Base-by-base conservation (phyloP, 2,329 filamentous ascomycete species). In the Cladosporium sp. region DNA sequence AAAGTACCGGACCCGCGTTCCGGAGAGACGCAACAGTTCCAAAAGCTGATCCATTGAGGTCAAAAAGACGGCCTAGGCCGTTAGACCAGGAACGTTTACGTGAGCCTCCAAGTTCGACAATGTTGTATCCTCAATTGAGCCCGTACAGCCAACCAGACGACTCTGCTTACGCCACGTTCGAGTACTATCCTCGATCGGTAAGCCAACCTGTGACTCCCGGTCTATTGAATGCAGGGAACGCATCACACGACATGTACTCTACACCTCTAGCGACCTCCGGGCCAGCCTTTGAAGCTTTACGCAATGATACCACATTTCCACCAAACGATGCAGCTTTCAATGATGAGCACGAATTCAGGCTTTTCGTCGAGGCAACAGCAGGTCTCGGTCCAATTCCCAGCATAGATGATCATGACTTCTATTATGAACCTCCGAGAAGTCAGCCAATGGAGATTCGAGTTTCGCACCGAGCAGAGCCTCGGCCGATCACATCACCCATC, bases 361-460 rank as follows among this genome's bases (percentile, higher is more conserved):
- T 72, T 3, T 72, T 72, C 47, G 69, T 67, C 4, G 65, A 69
- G 47, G 70, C 70, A 12, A 72, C 69, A 4, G 67, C 66, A 12
- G 70, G 70, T 14, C 60, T 72, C 12, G 68, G 63, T 9, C 66
- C 67, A 8, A 52, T 60, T 9, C 54, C 51, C 19, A 58, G 40
- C 34, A 25, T 56, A 43, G 54, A 56, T 22, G 40, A 49, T 9
- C 45, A 43, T n/a, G 43, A 19, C 7, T 38, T n/a, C 3, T 17
- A 25, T 12, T 42, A 30, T 4, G 40, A 20, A 17, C 43, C 28
- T 17, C 25, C 22, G 2, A 28, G 43, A 47, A 47, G 22, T 28
- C 43, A 47, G 9, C 43, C 43, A 11, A 28, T 47, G 7, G 43
- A 47, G 3, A 30, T 47, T 15, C 25, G 22, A 30, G 15, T 20